phyloP scores from a whole-genome alignment of 2,329 filamentous ascomycete species.

The Fusarium avenaceum region DNA sequence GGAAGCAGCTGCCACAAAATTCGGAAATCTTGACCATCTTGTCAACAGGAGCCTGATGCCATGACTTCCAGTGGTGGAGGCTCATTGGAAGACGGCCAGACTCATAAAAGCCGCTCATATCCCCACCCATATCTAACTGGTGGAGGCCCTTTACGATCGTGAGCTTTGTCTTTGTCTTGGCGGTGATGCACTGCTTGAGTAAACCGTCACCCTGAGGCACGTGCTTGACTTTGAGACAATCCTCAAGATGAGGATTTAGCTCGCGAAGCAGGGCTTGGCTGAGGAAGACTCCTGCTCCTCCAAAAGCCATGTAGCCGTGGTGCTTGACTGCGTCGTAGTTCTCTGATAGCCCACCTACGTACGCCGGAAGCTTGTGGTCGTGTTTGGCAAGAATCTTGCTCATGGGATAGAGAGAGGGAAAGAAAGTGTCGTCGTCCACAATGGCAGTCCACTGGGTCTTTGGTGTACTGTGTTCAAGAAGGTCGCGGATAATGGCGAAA shows the following conservation, averaged over 20 bases:
- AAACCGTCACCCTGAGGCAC: conserved; percentile 65
- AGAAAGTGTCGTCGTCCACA: conserved; percentile 75
- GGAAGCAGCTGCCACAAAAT: conserved; percentile 70
- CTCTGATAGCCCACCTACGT: conserved; percentile 71
- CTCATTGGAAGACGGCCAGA: conserved; percentile 66
- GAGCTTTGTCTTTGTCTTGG: conserved; percentile 66
- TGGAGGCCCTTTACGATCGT: conserved; percentile 68
- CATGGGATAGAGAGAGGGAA: conserved; percentile 66
- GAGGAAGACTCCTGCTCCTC: conserved; percentile 71
- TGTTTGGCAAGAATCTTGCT: conserved; percentile 61
- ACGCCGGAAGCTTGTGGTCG: conserved; percentile 63
- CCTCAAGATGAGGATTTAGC: conserved; percentile 62
- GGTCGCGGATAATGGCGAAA: conserved; percentile 66
- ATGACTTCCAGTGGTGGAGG: conserved; percentile 74
- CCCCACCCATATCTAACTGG: conserved; percentile 69
- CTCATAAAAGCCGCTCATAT: conserved; percentile 72
- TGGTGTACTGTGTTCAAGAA: conserved; percentile 59
- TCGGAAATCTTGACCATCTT: conserved; percentile 63
- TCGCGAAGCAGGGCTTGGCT: conserved; percentile 65
- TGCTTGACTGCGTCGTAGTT: conserved; percentile 64
- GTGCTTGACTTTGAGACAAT: conserved; percentile 58
- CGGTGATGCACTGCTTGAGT: conserved; percentile 69
- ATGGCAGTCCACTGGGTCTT: conserved; percentile 68
- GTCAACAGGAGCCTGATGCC: conserved; percentile 66
- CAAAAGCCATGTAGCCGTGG: conserved; percentile 72